Base-by-base conservation (phyloP, 163 green algal species). In the Prototheca wickerhamii region DNA sequence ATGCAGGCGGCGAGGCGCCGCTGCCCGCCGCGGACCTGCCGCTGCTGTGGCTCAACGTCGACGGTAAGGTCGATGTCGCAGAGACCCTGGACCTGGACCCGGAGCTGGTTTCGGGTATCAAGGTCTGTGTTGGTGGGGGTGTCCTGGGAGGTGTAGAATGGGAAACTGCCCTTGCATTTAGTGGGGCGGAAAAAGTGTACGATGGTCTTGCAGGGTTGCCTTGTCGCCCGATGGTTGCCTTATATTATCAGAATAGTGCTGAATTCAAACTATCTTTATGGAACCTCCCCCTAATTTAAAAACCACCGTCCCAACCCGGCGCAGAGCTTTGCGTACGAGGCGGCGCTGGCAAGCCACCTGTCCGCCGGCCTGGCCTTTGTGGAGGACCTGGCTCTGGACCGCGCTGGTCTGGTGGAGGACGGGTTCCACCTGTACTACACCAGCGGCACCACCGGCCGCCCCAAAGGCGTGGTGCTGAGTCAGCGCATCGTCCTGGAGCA, bases 391-490 rank as follows among this genome's bases (percentile, higher is more conserved):
- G 56, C 44, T 8, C 51, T 58, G 46, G 55, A 61, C 32, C 5
- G 25, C 15, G 50, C 61, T 35, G 61, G 60, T 10, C 52, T 32
- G 28, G 55, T 73, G 31, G 75, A 85, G n/a, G 82, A 87, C 51
- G 72, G 69, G 1, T 87, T 76, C 44, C 83, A 92, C 61, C 75
- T 93, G 79, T 94, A 94, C 78, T 79, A 76, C 67, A 78, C 71
- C 31, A 73, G 51, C 35, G 81, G 81, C 29, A 88, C 81, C 2
- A 93, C 86, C 0, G 86, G 85, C 4, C 61, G 86, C 52, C 88
- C 89, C 69, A 96, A 96, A 80, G 90, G 88, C n/a, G 92, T 98
- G 58, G 80, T 95, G 77, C 76, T 98, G 58, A 91, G 76, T 15
- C 92, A 98, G 65, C 42, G 57, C 18, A 84, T 82, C 2, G 66